Conservation (phyloP, 441 rosid species). For the Populus tomentosa region DNA sequence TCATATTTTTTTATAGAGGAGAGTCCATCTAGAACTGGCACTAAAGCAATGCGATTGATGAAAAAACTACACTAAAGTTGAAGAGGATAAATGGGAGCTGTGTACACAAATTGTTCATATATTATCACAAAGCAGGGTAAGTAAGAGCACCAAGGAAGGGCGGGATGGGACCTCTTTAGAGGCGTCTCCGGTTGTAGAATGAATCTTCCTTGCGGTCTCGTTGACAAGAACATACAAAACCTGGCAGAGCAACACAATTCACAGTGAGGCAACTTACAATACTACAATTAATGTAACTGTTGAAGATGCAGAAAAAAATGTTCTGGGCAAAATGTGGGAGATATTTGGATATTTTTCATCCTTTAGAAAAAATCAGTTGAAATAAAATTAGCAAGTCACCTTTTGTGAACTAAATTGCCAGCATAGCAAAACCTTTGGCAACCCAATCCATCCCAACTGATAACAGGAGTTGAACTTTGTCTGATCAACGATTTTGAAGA, state of each 20-base stretch:
- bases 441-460: background rate
- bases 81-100: background rate
- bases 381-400: background rate
- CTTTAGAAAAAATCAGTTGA: background rate
- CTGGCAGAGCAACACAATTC: background rate
- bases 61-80: background rate
- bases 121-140: background rate
- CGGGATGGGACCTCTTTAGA: background rate
- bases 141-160: background rate
- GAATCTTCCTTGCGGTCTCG: background rate
- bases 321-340: background rate
- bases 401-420: background rate
- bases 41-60: background rate
- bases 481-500: background rate
- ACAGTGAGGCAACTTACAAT: background rate
- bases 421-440: background rate
- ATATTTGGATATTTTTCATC: background rate
- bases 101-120: background rate
- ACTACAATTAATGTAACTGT: background rate
- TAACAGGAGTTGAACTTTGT: background rate
- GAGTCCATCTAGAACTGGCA: background rate
- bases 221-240: background rate
- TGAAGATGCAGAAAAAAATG: background rate
- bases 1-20: too few species aligned
- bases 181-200: background rate